A percentile compares a stretch with the other conserved stretches of the same genome.
phyloP scores from a whole-genome alignment of 2,329 filamentous ascomycete species.

The Fusarium setosum region DNA sequence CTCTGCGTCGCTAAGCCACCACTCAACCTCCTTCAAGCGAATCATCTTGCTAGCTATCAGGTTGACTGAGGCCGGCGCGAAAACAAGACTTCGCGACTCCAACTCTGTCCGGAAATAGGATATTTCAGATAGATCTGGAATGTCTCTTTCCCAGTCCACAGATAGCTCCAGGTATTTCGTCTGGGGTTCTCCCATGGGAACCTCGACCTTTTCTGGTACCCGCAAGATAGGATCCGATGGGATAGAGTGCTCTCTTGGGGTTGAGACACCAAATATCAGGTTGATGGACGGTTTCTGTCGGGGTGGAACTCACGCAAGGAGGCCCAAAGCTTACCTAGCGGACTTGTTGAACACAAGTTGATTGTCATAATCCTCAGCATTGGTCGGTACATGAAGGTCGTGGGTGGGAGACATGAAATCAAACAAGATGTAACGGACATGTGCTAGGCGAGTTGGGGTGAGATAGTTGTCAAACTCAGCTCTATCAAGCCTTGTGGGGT shows the following conservation, averaged over 20 bases:
- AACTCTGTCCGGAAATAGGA: slow-evolving; percentile 8
- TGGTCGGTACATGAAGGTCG: neutral
- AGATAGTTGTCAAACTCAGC: slow-evolving; percentile 2
- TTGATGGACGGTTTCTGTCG: neutral
- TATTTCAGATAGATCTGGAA: neutral
- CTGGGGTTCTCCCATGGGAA: neutral
- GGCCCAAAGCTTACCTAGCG: neutral
- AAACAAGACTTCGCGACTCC: slow-evolving; percentile 7
- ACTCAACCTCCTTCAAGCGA: neutral
- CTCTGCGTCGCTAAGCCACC: slow-evolving; percentile 15
- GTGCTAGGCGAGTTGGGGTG: neutral
- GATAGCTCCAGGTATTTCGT: neutral
- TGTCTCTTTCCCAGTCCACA: neutral
- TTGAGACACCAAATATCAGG: neutral
- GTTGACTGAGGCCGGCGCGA: slow-evolving; percentile 9
- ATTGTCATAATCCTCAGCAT: neutral
- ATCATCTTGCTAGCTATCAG: slow-evolving; percentile 9
- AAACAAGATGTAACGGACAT: neutral
- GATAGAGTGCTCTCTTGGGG: neutral
- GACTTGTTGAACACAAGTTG: neutral
- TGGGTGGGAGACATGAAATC: neutral
- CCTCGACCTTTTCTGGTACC: neutral
- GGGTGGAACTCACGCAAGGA: neutral
- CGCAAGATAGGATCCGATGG: neutral
- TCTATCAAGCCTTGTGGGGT: neutral